phyloP scores from a whole-genome alignment of 495 filamentous ascomycete genomes.

The Daldinia concentrica region DNA sequence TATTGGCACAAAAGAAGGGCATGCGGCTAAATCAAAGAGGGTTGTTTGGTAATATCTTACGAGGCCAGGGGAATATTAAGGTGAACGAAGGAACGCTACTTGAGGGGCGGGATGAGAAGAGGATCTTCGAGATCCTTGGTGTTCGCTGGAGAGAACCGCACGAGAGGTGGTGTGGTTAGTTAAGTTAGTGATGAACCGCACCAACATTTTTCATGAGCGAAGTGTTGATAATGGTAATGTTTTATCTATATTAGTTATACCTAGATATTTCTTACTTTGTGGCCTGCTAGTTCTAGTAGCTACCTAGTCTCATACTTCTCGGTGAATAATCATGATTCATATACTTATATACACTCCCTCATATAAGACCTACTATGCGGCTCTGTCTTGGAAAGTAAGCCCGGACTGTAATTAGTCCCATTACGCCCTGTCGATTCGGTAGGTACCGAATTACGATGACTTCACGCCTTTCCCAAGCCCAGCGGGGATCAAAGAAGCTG shows the following conservation, averaged over 20 bases:
- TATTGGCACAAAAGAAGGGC: conserved; percentile 83
- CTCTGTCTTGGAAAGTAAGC: conserved; percentile 13
- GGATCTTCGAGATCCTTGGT: conserved; percentile 85
- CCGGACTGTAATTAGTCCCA: conserved; percentile 1
- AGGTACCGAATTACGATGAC: conserved; percentile 8
- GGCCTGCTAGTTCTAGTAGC: background rate
- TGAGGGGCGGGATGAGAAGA: conserved; percentile 80
- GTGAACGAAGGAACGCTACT: conserved; percentile 77
- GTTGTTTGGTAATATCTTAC: conserved; percentile 77
- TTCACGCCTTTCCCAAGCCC: background rate
- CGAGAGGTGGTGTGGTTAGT: conserved; percentile 75
- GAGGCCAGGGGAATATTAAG: conserved; percentile 66
- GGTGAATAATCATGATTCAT: background rate
- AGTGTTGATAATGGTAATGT: background rate
- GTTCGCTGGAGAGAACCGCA: conserved; percentile 88
- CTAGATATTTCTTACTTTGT: background rate
- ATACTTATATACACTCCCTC: background rate
- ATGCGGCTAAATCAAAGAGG: conserved; percentile 90
- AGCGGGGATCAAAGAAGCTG: conserved; percentile 9
- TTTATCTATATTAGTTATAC: background rate
- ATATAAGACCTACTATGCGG: conserved; percentile 12
- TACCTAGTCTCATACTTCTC: background rate
- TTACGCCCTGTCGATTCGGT: background rate
- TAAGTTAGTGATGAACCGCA: background rate
- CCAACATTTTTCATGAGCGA: background rate